These are phyloP conservation scores for Neotropicomus parvogracilis DNA, from an alignment of 1,284 basidiomycete species.

Conservation along the genomic window DNA sequence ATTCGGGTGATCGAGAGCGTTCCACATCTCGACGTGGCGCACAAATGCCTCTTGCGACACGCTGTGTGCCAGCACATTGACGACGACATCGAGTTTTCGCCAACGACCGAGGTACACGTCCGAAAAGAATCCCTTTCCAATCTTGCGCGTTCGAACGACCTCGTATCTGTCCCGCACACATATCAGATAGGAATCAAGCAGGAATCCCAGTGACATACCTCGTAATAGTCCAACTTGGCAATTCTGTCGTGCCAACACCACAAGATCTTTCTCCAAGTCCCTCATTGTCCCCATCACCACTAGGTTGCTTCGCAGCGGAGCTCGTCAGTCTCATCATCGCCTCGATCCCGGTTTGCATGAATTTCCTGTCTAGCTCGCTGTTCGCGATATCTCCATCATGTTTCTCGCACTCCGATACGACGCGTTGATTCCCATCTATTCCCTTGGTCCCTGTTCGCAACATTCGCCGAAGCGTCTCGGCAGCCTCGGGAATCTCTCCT, in stretches of 20 bases:
- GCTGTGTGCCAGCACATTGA: constrained; percentile 50
- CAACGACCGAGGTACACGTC: constrained; percentile 68
- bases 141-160: constrained; percentile 57
- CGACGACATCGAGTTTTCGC: constrained; percentile 56
- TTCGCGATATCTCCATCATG: neutral
- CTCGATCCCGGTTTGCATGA: constrained; percentile 49
- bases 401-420: neutral
- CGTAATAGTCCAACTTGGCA: constrained; percentile 75
- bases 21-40: constrained; percentile 52
- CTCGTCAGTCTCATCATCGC: constrained; percentile 43
- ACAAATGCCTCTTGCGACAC: constrained; percentile 51
- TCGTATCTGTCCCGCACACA: constrained; percentile 45
- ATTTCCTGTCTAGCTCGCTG: constrained; percentile 39
- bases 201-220: constrained; percentile 30
- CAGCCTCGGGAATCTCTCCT: constrained; percentile 74
- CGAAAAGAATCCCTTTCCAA: constrained; percentile 67
- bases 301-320: constrained; percentile 1
- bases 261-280: constrained; percentile 8
- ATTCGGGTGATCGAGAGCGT: constrained; percentile 47
- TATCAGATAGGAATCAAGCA: neutral
- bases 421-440: neutral
- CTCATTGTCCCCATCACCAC: neutral
- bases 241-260: constrained; percentile 28
- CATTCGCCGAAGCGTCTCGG: constrained; percentile 71
- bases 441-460: constrained; percentile 33